These are phyloP conservation scores for Penicillium paradoxum DNA, from an alignment of 495 filamentous ascomycete species.

Conservation along the genomic window DNA sequence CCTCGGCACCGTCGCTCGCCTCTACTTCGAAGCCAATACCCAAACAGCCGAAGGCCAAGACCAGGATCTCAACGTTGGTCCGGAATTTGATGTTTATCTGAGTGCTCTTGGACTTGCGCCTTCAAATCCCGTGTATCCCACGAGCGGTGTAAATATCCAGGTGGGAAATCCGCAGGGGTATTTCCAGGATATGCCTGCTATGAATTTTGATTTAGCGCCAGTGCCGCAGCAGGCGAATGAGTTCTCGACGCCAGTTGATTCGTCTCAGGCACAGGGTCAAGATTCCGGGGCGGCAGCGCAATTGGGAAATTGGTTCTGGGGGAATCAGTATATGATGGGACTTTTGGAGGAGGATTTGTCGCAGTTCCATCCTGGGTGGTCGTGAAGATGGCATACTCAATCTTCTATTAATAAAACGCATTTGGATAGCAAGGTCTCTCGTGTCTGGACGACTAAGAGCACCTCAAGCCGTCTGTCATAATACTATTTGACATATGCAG, in stretches of 20 bases:
- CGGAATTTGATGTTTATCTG: slow-evolving; percentile 62
- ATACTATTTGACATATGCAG: background rate
- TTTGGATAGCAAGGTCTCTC: too few relatives aligned
- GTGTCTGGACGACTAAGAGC: too few relatives aligned
- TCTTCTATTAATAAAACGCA: too few relatives aligned
- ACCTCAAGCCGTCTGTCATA: too few relatives aligned
- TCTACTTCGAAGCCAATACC: slow-evolving; percentile 57
- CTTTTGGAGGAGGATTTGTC: slow-evolving; percentile 58
- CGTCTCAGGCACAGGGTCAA: slow-evolving; percentile 10
- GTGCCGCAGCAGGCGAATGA: slow-evolving; percentile 13
- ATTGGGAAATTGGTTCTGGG: slow-evolving; percentile 64
- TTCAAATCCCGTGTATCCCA: slow-evolving; percentile 1
- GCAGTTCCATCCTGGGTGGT: slow-evolving; percentile 43
- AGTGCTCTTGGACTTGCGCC: slow-evolving; percentile 60
- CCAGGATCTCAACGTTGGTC: slow-evolving; percentile 45
- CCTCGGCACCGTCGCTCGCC: slow-evolving; percentile 54
- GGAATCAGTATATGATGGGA: slow-evolving; percentile 60
- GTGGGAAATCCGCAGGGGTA: background rate
- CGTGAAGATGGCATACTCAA: background rate
- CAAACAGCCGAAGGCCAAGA: slow-evolving; percentile 38
- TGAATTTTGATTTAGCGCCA: slow-evolving; percentile 1
- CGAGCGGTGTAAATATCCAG: background rate
- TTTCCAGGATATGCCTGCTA: slow-evolving; percentile 9
- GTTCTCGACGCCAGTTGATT: slow-evolving; percentile 1
- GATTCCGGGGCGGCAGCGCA: slow-evolving; percentile 23